Evolutionary conservation across 2,329 filamentous ascomycete species (phyloP).

Genomic region (Trichoderma guizhouense): DNA sequence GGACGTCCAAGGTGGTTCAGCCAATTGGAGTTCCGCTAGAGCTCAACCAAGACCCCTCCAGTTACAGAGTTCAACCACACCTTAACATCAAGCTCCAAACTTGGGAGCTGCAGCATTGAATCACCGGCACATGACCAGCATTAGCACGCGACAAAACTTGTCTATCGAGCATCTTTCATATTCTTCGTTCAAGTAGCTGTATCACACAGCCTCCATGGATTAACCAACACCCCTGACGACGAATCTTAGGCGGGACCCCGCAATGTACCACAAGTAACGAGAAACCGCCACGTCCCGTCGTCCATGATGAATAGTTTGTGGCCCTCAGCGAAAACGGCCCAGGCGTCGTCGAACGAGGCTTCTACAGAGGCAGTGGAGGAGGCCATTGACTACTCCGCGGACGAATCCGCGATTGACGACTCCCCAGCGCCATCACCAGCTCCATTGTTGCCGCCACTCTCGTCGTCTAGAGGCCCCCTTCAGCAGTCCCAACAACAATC

Average conservation of each 20-base stretch:
- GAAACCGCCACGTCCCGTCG: constrained; percentile 8
- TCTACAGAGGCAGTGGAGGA: constrained; percentile 39
- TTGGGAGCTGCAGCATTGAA: constrained; percentile 4
- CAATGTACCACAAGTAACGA: constrained; percentile 21
- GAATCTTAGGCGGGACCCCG: constrained; percentile 15
- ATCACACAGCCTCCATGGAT: neutral
- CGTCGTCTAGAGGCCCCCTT: constrained; percentile 12
- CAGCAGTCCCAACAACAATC: constrained; percentile 16
- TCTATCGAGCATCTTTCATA: neutral
- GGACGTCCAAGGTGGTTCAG: neutral
- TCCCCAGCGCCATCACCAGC: constrained; percentile 36
- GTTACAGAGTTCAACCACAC: neutral
- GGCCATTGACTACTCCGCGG: constrained; percentile 21
- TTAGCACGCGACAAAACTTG: neutral
- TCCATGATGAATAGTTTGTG: constrained; percentile 46
- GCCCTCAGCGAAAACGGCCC: constrained; percentile 37
- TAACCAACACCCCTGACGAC: neutral
- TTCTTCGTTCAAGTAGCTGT: neutral
- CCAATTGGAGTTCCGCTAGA: constrained; percentile 5
- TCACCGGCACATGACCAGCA: constrained; percentile 5
- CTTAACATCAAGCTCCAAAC: neutral
- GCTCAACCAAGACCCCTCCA: constrained; percentile 10
- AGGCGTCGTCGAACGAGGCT: constrained; percentile 37
- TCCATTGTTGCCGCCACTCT: constrained; percentile 29
- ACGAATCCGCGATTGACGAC: constrained; percentile 35